Evolutionary conservation across 148 eudicot genomes (phyloP).

Genomic region (Arctostaphylos glauca): DNA sequence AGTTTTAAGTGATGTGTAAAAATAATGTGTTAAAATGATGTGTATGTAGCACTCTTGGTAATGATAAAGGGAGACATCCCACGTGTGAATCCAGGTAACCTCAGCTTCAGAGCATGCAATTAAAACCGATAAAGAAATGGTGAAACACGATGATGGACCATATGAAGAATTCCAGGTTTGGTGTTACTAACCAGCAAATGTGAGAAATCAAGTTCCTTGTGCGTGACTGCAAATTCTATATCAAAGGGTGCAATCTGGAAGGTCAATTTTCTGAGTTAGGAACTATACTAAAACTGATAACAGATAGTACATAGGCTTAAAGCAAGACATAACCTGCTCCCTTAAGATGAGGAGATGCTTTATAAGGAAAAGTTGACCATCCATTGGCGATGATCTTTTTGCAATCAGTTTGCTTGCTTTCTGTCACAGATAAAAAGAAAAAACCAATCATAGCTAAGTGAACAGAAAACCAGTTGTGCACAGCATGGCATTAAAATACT

Average conservation of each 20-base stretch:
- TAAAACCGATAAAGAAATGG: not conserved
- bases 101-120: constrained; percentile 5
- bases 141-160: constrained; percentile 8
- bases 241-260: constrained; percentile 98
- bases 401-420: constrained; percentile 88
- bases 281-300: not conserved
- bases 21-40: no score
- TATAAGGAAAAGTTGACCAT: constrained; percentile 91
- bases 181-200: constrained; percentile 81
- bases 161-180: constrained; percentile 5
- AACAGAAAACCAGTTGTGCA: not conserved
- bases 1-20: no score
- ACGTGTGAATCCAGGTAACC: not conserved
- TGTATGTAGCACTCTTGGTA: no score
- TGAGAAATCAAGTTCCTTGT: constrained; percentile 98
- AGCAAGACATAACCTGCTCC: constrained; percentile 63
- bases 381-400: constrained; percentile 80
- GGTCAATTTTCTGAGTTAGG: constrained; percentile 30
- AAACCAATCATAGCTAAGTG: constrained; percentile 2
- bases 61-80: not conserved
- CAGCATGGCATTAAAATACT: not conserved
- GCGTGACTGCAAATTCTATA: constrained; percentile 94
- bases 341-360: constrained; percentile 93
- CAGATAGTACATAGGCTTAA: constrained; percentile 1
- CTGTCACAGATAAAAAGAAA: constrained; percentile 33